Percentiles rank a stretch among this genome's conserved stretches.
Conservation (phyloP, 768 basidiomycete genomes). For the Tricholomella constricta region DNA sequence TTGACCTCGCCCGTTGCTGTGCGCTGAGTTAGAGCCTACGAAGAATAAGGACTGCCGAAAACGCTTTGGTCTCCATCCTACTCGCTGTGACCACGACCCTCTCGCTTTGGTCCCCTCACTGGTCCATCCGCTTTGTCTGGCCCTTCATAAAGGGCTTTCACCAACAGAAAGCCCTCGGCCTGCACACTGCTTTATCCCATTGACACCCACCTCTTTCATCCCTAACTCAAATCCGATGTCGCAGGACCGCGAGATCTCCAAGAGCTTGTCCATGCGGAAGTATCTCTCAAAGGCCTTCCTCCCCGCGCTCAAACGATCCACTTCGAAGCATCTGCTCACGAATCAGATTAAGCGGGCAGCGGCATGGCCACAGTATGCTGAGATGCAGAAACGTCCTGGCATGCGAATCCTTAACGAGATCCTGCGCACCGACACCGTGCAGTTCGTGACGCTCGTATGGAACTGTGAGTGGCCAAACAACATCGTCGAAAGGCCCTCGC, state of each 20-base stretch:
- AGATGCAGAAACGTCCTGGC: conserved; percentile 14
- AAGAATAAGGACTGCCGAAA: background rate
- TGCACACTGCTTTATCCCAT: background rate
- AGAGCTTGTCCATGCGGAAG: conserved; percentile 10
- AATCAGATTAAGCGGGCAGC: conserved; percentile 5
- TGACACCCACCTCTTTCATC: background rate
- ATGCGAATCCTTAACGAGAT: conserved; percentile 7
- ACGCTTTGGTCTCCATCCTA: background rate
- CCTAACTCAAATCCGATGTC: background rate
- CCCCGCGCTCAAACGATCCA: conserved; percentile 14
- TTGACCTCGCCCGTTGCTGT: too few relatives aligned
- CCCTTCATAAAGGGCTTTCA: background rate
- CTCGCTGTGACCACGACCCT: background rate
- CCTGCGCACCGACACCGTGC: conserved; percentile 5
- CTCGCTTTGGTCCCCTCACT: background rate
- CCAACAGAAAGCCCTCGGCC: background rate
- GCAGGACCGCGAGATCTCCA: background rate
- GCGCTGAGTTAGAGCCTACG: too few relatives aligned
- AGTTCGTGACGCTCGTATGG: conserved; percentile 5
- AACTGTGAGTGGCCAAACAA: conserved; percentile 10
- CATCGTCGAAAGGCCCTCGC: too few relatives aligned
- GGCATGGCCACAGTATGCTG: conserved; percentile 18
- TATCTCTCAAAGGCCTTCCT: conserved; percentile 14
- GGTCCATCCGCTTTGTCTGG: background rate
- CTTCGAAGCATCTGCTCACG: background rate